Evolutionary conservation across 2,329 filamentous ascomycete genomes (phyloP).

Genomic region (Zymoseptoria crescenta): DNA sequence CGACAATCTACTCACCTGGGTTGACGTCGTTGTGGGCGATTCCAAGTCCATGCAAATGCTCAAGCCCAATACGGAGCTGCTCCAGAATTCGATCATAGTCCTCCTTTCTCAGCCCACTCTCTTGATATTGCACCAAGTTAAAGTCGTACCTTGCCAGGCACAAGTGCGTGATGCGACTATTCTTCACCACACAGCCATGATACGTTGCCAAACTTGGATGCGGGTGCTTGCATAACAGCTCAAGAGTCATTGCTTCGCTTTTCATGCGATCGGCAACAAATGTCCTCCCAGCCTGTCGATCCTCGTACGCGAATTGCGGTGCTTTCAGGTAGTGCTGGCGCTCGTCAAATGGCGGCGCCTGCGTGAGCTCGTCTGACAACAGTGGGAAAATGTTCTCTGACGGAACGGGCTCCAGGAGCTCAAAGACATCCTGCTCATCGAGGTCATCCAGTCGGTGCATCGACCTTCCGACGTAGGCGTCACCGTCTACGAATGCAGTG

Average conservation of each 20-base stretch:
- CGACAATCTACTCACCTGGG: slow-evolving; percentile 9
- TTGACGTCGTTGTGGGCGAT: slow-evolving; percentile 19
- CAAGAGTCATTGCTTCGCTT: slow-evolving; percentile 22
- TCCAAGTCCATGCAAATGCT: slow-evolving; percentile 31
- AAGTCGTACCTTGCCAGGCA: slow-evolving; percentile 23
- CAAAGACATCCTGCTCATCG: slow-evolving; percentile 20
- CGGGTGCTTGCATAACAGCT: slow-evolving; percentile 20
- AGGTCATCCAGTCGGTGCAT: slow-evolving; percentile 14
- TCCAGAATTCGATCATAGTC: slow-evolving; percentile 17
- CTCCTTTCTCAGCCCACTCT: slow-evolving; percentile 13
- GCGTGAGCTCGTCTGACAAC: slow-evolving; percentile 14
- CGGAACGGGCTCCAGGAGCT: slow-evolving; percentile 20
- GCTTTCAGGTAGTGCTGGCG: slow-evolving; percentile 26
- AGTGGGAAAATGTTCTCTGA: slow-evolving; percentile 21
- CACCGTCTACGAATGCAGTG: slow-evolving; percentile 23
- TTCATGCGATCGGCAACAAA: slow-evolving; percentile 26
- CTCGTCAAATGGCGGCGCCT: slow-evolving; percentile 12
- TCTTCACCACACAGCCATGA: slow-evolving; percentile 24
- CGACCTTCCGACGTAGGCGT: slow-evolving; percentile 19
- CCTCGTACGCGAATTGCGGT: slow-evolving; percentile 25
- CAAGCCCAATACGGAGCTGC: slow-evolving; percentile 24
- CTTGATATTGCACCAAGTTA: slow-evolving; percentile 18
- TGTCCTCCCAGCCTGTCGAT: slow-evolving; percentile 21
- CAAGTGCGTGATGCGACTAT: slow-evolving; percentile 23
- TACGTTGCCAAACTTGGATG: slow-evolving; percentile 27